Evolutionary conservation across 2,329 filamentous ascomycete genomes (phyloP), one percentile per base, ranked within the genome.

Genomic region (Thermoascus crustaceus): DNA sequence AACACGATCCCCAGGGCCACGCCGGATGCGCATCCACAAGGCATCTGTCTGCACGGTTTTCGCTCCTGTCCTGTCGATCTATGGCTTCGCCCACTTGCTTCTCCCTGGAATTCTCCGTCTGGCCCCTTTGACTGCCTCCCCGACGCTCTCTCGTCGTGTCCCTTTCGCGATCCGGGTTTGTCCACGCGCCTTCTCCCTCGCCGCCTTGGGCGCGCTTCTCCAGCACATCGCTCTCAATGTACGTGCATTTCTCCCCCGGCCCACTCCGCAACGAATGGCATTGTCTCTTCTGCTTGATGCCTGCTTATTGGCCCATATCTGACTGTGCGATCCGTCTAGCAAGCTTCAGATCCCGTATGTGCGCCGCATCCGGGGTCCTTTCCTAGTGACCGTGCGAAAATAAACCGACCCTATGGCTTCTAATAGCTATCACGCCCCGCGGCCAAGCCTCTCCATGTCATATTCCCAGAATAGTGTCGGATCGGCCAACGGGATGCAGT

Each of bases 401-500:
- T 30, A 35, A 38, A 24, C 38, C 20, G 35, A 32, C 34, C 21
- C 30, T 33, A 60, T 60, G 56, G 44, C 50, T 35, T 55, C 56
- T 35, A 57, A 48, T 34, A 49, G 51, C 32, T 48, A 54, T 36
- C 45, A 50, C 36, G 37, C 43, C 40, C 44, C 48, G 27, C 54
- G 51, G 29, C 54, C 47, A 17, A 47, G 44, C 31, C 37, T 52
- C 23, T 40, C 53, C 31, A 61, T 63, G 53, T 60, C 60, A 26
- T 63, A 57, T 42, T 62, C 60, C 2, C 61, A 61, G 41, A 55
- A 54, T 34, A 64, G 53, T 43, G 52, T 52, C 32, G 60, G 53
- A 20, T 60, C 59, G 11, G 40, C 50, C 23, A 63, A 63, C 49
- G 59, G 59, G 33, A 47, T 61, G 35, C 43, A 56, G 8, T 60